Percentiles rank a stretch among this genome's conserved stretches.
Conservation (phyloP, 345 rosid genomes). For the Rhodamnia rubescens region DNA sequence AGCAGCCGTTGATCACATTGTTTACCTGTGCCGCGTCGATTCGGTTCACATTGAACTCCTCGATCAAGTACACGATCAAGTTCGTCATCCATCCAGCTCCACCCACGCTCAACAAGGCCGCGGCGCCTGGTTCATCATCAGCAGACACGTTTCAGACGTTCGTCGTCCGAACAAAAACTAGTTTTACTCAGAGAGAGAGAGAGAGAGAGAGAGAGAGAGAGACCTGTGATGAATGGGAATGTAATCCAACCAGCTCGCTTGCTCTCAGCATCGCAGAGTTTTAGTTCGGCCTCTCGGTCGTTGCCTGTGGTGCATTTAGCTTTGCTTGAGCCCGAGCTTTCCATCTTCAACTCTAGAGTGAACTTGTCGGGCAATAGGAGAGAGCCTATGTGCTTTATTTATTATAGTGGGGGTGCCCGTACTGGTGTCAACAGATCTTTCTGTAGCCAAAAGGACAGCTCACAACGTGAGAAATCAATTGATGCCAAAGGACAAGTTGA, state of each 20-base stretch:
- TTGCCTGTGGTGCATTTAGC: neutral
- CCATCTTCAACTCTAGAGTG: neutral
- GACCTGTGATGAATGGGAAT: constrained; percentile 40
- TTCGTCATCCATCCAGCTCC: constrained; percentile 23
- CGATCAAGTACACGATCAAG: constrained; percentile 18
- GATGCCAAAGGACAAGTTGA: neutral
- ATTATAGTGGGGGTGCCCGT: neutral
- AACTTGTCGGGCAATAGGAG: neutral
- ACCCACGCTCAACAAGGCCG: neutral
- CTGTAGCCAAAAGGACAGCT: neutral
- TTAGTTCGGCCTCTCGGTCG: neutral
- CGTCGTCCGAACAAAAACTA: neutral
- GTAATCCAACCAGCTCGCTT: constrained; percentile 39
- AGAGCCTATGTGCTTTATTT: neutral
- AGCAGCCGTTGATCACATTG: constrained; percentile 11
- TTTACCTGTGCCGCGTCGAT: constrained; percentile 18
- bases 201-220: neutral
- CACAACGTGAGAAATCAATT: neutral
- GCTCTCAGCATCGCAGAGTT: neutral
- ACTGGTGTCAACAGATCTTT: neutral
- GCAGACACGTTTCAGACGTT: neutral
- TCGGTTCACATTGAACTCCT: constrained; percentile 10
- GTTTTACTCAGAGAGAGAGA: neutral
- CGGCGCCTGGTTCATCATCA: neutral
- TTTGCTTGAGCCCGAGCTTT: neutral